Conservation (phyloP, 768 basidiomycete genomes). For the Porphyrellus cyaneotinctus region DNA sequence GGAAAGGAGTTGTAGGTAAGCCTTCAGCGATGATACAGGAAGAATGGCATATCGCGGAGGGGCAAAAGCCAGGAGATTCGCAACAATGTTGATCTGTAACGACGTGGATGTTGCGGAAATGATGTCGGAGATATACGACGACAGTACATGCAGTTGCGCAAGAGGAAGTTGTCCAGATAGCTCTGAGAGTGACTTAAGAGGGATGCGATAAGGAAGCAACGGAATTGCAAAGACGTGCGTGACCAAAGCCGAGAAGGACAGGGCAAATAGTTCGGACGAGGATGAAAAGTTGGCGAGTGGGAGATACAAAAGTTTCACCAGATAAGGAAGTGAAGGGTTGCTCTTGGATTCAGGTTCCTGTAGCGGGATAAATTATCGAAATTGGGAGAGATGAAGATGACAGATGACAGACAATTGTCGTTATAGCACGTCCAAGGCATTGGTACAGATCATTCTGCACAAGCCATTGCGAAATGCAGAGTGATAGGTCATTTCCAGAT, state of each 20-base stretch:
- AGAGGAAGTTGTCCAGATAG: slow-evolving; percentile 67
- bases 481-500: slow-evolving; percentile 30
- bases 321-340: slow-evolving; percentile 24
- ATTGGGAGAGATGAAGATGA: slow-evolving; percentile 6
- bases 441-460: slow-evolving; percentile 45
- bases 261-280: slow-evolving; percentile 28
- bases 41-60: slow-evolving; percentile 57
- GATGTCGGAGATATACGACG: slow-evolving; percentile 29
- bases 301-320: slow-evolving; percentile 27
- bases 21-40: slow-evolving; percentile 39
- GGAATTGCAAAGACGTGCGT: slow-evolving; percentile 65
- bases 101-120: slow-evolving; percentile 29
- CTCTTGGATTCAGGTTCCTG: slow-evolving; percentile 59
- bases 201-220: slow-evolving; percentile 72
- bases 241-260: slow-evolving; percentile 42
- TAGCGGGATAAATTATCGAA: not conserved
- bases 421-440: slow-evolving; percentile 17
- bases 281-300: slow-evolving; percentile 25
- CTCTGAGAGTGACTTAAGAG: slow-evolving; percentile 53
- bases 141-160: slow-evolving; percentile 33
- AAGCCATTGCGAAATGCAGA: slow-evolving; percentile 42
- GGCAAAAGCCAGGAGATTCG: slow-evolving; percentile 66
- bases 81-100: slow-evolving; percentile 54
- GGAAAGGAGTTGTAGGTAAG: slow-evolving; percentile 54
- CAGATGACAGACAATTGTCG: slow-evolving; percentile 48